These are phyloP conservation scores for Hyaloraphidium curvatum DNA, from an alignment of 192 early-diverging fungal species.

Conservation along the genomic window DNA sequence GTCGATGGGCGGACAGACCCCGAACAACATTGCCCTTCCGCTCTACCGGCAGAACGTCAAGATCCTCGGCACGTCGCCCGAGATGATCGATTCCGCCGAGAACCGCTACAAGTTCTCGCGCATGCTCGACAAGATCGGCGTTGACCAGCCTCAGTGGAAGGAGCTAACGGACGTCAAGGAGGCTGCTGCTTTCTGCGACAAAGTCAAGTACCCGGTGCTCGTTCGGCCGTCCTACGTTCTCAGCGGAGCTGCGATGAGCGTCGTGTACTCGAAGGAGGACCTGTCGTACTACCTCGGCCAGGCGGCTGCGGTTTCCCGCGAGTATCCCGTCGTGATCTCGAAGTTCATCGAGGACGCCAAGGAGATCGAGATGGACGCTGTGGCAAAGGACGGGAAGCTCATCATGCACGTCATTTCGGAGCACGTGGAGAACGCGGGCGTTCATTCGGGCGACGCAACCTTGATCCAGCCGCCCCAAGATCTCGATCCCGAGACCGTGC, in stretches of 20 bases:
- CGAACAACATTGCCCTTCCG: slow-evolving; percentile 92
- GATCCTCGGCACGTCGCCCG: slow-evolving; percentile 87
- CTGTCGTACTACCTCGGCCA: slow-evolving; percentile 67
- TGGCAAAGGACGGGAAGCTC: slow-evolving; percentile 80
- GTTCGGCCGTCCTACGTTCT: slow-evolving; percentile 96
- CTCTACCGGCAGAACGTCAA: slow-evolving; percentile 79
- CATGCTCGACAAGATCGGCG: slow-evolving; percentile 86
- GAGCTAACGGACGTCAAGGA: slow-evolving; percentile 78
- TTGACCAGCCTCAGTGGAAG: slow-evolving; percentile 95
- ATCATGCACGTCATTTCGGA: slow-evolving; percentile 89
- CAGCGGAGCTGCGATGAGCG: slow-evolving; percentile 98
- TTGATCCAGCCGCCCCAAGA: slow-evolving; percentile 88
- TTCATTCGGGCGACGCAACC: slow-evolving; percentile 97
- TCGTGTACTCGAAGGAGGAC: slow-evolving; percentile 67
- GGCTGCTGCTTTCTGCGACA: slow-evolving; percentile 66
- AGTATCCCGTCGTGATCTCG: slow-evolving; percentile 90
- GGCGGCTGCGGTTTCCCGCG: slow-evolving; percentile 80
- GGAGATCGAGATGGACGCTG: slow-evolving; percentile 98
- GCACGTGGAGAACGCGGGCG: slow-evolving; percentile 98
- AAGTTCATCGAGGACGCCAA: slow-evolving; percentile 98
- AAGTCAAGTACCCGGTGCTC: slow-evolving; percentile 84
- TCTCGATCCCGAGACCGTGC: slow-evolving; percentile 80
- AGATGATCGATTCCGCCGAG: slow-evolving; percentile 93
- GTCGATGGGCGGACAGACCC: slow-evolving; percentile 92
- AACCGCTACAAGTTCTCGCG: slow-evolving; percentile 97